These are phyloP conservation scores for Teratosphaeria epicoccoides DNA, from an alignment of 2,329 filamentous ascomycete genomes.

Conservation along the genomic window DNA sequence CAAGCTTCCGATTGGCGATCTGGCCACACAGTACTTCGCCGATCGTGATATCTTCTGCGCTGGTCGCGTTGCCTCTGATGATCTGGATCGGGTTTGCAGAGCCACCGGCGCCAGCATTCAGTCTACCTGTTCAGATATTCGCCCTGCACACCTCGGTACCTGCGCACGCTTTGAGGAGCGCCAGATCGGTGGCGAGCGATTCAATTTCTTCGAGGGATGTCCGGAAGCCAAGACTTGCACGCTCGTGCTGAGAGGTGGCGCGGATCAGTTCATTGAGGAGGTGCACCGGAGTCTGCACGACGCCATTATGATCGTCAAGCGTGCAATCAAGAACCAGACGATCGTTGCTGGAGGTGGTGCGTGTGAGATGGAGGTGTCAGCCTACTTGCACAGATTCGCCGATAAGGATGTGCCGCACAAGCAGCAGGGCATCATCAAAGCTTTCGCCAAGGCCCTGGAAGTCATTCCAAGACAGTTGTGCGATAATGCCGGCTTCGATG, in stretches of 20 bases:
- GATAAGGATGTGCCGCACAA: slow-evolving; percentile 89
- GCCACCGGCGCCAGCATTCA: slow-evolving; percentile 86
- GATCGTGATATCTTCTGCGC: slow-evolving; percentile 98
- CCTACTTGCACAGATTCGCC: slow-evolving; percentile 83
- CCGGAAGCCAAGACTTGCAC: slow-evolving; percentile 95
- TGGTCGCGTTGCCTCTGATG: slow-evolving; percentile 78
- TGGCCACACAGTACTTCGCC: slow-evolving; percentile 90
- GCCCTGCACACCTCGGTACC: slow-evolving; percentile 74
- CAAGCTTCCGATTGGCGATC: slow-evolving; percentile 92
- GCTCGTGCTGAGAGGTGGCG: slow-evolving; percentile 83
- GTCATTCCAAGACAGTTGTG: slow-evolving; percentile 93
- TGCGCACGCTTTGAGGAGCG: slow-evolving; percentile 89
- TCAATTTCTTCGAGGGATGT: slow-evolving; percentile 97
- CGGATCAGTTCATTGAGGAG: slow-evolving; percentile 98
- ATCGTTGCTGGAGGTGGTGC: slow-evolving; percentile 95
- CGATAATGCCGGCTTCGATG: slow-evolving; percentile 97
- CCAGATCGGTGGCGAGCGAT: slow-evolving; percentile 93
- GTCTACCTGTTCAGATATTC: slow-evolving; percentile 94
- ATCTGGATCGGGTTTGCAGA: slow-evolving; percentile 92
- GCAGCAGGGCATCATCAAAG: slow-evolving; percentile 95
- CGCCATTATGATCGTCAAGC: slow-evolving; percentile 99
- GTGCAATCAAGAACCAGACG: slow-evolving; percentile 84
- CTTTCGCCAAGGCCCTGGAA: slow-evolving; percentile 93
- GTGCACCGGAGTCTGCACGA: slow-evolving; percentile 96
- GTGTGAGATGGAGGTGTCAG: slow-evolving; percentile 90